Conservation (phyloP, 1,139 yeast species). For the Diutina catenulata region DNA sequence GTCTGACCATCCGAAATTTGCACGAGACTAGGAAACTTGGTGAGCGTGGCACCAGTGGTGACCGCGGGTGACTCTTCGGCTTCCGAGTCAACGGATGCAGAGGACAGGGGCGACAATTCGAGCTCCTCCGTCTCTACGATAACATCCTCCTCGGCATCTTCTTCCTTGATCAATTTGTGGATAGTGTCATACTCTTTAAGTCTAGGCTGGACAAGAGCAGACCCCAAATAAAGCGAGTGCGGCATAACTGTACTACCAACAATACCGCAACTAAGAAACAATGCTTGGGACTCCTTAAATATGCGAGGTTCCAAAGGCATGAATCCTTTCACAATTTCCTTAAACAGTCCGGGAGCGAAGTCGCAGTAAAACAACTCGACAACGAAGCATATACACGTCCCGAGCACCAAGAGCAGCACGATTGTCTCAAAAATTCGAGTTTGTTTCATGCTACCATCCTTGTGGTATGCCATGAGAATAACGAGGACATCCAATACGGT, state of each 20-base stretch:
- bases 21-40: slow-evolving; percentile 9
- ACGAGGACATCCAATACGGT: slow-evolving; percentile 66
- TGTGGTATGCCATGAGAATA: slow-evolving; percentile 56
- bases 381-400: slow-evolving; percentile 57
- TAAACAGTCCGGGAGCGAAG: slow-evolving; percentile 23
- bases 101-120: too few relatives aligned
- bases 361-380: slow-evolving; percentile 45
- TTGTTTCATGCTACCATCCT: slow-evolving; percentile 57
- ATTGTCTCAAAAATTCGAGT: slow-evolving; percentile 56
- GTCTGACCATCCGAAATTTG: slow-evolving; percentile 25
- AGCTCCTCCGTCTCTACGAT: too few relatives aligned
- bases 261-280: slow-evolving; percentile 60
- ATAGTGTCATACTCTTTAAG: slow-evolving; percentile 50
- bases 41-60: slow-evolving; percentile 1
- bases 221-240: slow-evolving; percentile 63
- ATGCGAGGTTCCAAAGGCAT: slow-evolving; percentile 39
- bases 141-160: neutral
- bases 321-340: slow-evolving; percentile 42
- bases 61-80: neutral
- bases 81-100: neutral
- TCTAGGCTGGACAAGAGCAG: slow-evolving; percentile 67
- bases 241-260: slow-evolving; percentile 84
- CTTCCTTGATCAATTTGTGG: slow-evolving; percentile 20
- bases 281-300: slow-evolving; percentile 43
- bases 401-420: slow-evolving; percentile 48